Base-by-base conservation (phyloP, 805 yeast species). In the Candida ovalis region DNA sequence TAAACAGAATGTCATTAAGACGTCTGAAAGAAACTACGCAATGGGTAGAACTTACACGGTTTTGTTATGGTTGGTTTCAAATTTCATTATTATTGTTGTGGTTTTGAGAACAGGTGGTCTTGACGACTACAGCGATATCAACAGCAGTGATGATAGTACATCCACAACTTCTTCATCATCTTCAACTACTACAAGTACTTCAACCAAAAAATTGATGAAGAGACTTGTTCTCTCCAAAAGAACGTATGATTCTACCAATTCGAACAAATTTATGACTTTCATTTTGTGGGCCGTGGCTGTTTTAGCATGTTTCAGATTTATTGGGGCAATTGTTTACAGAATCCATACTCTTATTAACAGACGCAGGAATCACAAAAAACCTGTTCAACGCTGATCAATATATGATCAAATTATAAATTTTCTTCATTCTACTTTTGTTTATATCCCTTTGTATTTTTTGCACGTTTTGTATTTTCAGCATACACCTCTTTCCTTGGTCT, bases 281-380 rank as follows among this genome's bases (percentile, higher is more conserved):
- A 82, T 92, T 40, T 73, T 92, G 55, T 92, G 98, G 97, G 73
- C 88, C 24, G 97, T 92, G 42, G 96, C 96, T 1, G 85, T 80
- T 4, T 75, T 88, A 68, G 96, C 97, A 1, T 76, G 83, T 5
- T 80, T 88, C 62, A 75, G 97, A 53, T 82, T 90, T 52, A 45
- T 81, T 27, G 96, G 97, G 2, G 81, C 94, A 51, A 60, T 78
- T 1, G 61, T 78, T 46, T 91, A 81, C 50, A 49, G 69, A 17
- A 41, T 66, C 17, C 55, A 56, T 13, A 49, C 55, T 9, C 46
- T 54, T 17, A 43, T 60, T 27, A 45, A 48, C 18, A 58, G 56
- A 33, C 50, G 69, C 32, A 49, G 47, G 39, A 58, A 49, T 45
- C 59, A 61, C 48, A 50, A 46, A 43, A 39, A 37, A 23, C 17